Percentiles rank a stretch among this genome's conserved stretches.
These are phyloP conservation scores for Cryptococcus sp. DNA, from an alignment of 1,284 basidiomycete species.

Conservation along the genomic window DNA sequence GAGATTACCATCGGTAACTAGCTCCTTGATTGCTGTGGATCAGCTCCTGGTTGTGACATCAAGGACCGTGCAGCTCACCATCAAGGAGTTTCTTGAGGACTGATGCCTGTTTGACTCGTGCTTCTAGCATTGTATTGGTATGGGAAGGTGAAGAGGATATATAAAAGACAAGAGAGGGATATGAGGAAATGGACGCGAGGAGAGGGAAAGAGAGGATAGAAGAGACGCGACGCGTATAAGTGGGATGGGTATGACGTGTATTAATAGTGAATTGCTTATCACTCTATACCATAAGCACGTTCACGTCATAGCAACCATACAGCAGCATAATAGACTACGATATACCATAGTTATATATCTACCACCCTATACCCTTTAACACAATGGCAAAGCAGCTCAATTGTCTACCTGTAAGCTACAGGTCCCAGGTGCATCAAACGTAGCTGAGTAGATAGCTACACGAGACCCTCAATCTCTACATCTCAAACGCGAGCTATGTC, in stretches of 20 bases:
- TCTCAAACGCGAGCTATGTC: constrained; percentile 44
- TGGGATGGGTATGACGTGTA: not conserved
- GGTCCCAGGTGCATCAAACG: not conserved
- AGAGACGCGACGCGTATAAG: not conserved
- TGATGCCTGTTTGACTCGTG: constrained; percentile 74
- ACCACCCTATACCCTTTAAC: not conserved
- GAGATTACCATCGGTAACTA: constrained; percentile 97
- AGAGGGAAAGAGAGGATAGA: not conserved
- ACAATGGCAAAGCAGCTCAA: constrained; percentile 12
- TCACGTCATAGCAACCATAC: not conserved
- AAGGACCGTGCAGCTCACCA: constrained; percentile 53
- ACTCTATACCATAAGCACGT: not conserved
- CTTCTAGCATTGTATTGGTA: constrained; percentile 69
- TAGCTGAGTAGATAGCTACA: constrained; percentile 34
- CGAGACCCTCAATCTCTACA: constrained; percentile 48
- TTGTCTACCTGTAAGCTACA: constrained; percentile 22
- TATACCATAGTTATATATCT: not conserved
- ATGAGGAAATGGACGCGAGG: not conserved
- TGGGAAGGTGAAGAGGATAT: not conserved
- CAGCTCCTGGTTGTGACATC: not conserved
- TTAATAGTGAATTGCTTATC: not conserved
- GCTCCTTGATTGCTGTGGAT: constrained; percentile 83
- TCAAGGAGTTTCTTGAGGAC: constrained; percentile 83
- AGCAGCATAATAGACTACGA: too few relatives aligned
- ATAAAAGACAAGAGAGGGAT: not conserved